Base-by-base conservation (phyloP, 345 rosid species). In the Ceriops decandra region DNA sequence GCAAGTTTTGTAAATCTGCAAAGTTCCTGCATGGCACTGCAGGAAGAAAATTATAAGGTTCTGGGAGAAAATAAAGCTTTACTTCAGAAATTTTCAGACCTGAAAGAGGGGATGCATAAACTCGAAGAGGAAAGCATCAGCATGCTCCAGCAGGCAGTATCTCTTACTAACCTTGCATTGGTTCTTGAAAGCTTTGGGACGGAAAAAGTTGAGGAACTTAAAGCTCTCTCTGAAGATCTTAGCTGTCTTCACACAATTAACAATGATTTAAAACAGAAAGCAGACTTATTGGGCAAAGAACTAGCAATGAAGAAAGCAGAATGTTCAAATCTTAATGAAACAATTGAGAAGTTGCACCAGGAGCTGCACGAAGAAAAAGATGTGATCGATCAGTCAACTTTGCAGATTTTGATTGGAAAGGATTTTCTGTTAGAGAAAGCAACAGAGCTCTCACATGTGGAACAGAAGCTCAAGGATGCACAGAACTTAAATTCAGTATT, bases 401-500 rank as follows among this genome's bases (percentile, higher is more conserved):
- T 67, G 77, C 86, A 88, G 81, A 69, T 83, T 66, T 52, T 73
- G 16, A 72, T 75, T 62, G 87, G 82, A 57, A 81, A 82, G 24
- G 92, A 82, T 63, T 84, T 81, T 69, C 72, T 89, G 73, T 80
- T 79, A 64, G 77, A 82, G 79, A 91, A 88, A 76, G 81, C 75
- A 52, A 51, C 56, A 9, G 93, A 88, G 70, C 86, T 93, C 66
- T 80, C 76, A 33, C 90, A 89, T 73, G 90, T 78, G 36, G 88
- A 88, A 71, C 82, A 85, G 71, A 86, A 84, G 81, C 90, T 93
- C 30, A 83, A 80, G 81, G 88, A 84, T 72, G 70, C 91, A 4
- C 85, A 79, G 54, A 77, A 31, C 78, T 71, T 81, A 66, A 88
- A 80, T 71, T 71, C 74, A 16, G 96, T 89, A 76, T 68, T 89